These are phyloP conservation scores for Aurantiochytrium sp. DNA, from an alignment of 108 stramenopile species.

Conservation along the genomic window DNA sequence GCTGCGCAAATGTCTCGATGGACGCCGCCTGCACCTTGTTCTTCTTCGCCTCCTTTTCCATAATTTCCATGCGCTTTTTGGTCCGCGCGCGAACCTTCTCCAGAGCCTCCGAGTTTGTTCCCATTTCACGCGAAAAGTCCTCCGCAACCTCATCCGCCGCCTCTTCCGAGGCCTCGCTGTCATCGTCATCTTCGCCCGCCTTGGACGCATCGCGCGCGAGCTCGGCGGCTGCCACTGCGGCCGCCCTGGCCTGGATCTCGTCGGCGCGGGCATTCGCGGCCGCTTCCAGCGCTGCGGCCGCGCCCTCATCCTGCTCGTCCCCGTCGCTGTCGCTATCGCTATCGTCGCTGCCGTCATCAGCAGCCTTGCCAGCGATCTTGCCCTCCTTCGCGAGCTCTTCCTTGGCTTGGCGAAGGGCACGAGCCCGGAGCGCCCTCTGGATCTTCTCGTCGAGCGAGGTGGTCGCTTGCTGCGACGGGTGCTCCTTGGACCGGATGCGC, in stretches of 20 bases:
- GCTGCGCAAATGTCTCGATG: constrained; percentile 74
- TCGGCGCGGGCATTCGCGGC: not conserved
- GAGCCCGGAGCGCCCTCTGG: not conserved
- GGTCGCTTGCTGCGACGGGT: not conserved
- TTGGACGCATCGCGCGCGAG: not conserved
- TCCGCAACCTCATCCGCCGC: not conserved
- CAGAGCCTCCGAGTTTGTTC: not conserved
- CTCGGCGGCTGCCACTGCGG: not conserved
- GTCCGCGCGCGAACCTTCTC: not conserved
- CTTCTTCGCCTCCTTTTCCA: not conserved
- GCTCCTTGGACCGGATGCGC: not conserved
- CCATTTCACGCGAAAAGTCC: not conserved
- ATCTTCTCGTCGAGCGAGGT: not conserved
- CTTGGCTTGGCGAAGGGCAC: not conserved
- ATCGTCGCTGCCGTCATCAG: not conserved
- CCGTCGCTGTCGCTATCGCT: not conserved
- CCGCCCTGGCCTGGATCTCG: not conserved
- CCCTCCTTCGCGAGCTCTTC: not conserved
- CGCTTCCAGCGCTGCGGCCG: not conserved
- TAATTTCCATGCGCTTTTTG: not conserved
- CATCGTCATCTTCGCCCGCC: constrained; percentile 9
- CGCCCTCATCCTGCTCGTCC: not conserved
- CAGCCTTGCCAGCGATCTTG: not conserved
- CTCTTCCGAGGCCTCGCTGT: not conserved
- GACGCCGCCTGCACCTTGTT: not conserved